A percentile compares a stretch with the other conserved stretches of the same genome.
Conservation (phyloP, 1,284 basidiomycete species). For the Ustilago trichophora region DNA sequence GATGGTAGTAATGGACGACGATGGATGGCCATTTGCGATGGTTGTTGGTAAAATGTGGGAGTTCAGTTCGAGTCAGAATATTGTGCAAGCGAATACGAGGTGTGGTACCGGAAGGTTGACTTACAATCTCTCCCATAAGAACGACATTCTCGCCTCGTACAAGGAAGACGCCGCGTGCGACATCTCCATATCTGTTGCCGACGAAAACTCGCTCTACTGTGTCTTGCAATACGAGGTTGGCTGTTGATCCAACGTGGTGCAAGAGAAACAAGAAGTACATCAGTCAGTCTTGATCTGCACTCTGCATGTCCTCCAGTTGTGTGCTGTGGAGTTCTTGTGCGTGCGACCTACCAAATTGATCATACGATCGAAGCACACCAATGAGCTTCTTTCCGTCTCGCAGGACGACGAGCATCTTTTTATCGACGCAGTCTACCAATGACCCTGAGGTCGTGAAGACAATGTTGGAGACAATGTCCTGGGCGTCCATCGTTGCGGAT, state of each 20-base stretch:
- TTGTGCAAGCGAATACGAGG: not conserved
- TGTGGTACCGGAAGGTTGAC: conserved; percentile 65
- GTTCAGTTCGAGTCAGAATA: not conserved
- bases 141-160: conserved; percentile 99
- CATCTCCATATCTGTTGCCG: conserved; percentile 75
- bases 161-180: conserved; percentile 85
- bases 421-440: conserved; percentile 64
- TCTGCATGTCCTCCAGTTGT: no score
- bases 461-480: conserved; percentile 62
- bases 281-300: no score
- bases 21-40: no score
- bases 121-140: conserved; percentile 91
- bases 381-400: conserved; percentile 95
- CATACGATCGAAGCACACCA: conserved; percentile 94
- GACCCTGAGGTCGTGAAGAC: conserved; percentile 66
- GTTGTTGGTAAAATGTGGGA: not conserved
- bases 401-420: conserved; percentile 97
- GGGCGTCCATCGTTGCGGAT: conserved; percentile 53
- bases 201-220: conserved; percentile 78
- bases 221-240: conserved; percentile 80
- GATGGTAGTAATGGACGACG: no score
- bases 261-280: no score
- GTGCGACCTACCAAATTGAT: conserved; percentile 87
- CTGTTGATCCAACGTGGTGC: conserved; percentile 68
- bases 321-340: not conserved